Base-by-base conservation (phyloP, 2,329 filamentous ascomycete genomes). In the Exophiala spinifera region DNA sequence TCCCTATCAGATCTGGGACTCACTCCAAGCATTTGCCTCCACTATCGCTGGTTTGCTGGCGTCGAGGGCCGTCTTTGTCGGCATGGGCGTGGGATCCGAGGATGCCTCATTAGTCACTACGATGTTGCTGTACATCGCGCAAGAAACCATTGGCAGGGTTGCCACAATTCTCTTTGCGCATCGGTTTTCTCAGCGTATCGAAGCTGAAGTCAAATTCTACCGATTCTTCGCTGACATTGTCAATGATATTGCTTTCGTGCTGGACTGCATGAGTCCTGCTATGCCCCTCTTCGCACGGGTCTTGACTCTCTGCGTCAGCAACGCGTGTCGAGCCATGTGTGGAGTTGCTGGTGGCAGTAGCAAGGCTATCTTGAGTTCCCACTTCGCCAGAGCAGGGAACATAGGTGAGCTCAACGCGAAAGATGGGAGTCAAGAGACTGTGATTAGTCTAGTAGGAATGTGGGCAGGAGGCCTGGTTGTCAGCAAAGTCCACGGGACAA, bases 381-480 rank as follows among this genome's bases (percentile, higher is more conserved):
- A 99, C 72, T 97, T 99, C 76, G 91, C 92, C 7, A 83, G 79
- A 62, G 84, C 85, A 67, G 89, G 90, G 34, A 97, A 96, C 69
- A 74, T 97, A 42, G 92, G 89, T 1, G 92, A 97, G 70, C 78
- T 99, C 53, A 97, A 96, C 72, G 91, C 92, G 75, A 86, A 96
- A 80, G 92, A 97, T 69, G 91, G 91, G 11, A 95, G 89, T 61
- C 94, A 97, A 73, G 94, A 97, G 72, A 97, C 92, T 0, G 84
- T 96, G 17, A 89, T 99, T 53, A 92, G 89, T 1, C 77, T 97
- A 21, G 59, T 96, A 31, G 94, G 94, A 1, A 91, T 97, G 82
- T 78, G 96, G 48, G 79, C 81, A 13, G 94, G 94, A 1, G 94
- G 86, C 45, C 56, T 95, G 1, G 84, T 96, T 13, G 88, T 97